A percentile compares a stretch with the other conserved stretches of the same genome.
Conservation (phyloP, 2,329 filamentous ascomycete genomes). For the Stagonosporopsis chrysanthemi region DNA sequence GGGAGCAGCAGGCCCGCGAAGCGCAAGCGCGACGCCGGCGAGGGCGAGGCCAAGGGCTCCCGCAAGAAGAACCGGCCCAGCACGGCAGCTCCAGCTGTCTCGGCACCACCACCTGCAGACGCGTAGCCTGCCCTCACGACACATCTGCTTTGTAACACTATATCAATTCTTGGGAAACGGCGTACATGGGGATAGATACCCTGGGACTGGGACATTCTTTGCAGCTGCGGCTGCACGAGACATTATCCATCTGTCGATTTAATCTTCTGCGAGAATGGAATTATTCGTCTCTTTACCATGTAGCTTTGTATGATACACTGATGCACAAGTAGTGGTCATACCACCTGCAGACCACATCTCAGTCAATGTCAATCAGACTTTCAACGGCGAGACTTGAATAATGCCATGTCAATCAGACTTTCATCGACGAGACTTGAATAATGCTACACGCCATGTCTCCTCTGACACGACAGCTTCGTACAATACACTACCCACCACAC, state of each 20-base stretch:
- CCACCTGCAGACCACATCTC: no score
- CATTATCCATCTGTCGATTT: not conserved
- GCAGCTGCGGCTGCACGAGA: not conserved
- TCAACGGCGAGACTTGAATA: no score
- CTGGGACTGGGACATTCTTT: conserved; percentile 19
- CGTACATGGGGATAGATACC: conserved; percentile 23
- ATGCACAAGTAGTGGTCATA: no score
- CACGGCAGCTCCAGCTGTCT: conserved; percentile 8
- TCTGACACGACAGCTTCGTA: no score
- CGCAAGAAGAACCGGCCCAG: conserved; percentile 47
- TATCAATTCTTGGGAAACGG: conserved; percentile 5
- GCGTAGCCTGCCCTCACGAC: not conserved
- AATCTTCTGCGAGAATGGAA: not conserved
- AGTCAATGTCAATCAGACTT: no score
- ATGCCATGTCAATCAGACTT: no score
- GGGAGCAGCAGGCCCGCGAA: conserved; percentile 53
- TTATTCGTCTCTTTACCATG: not conserved
- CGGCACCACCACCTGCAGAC: not conserved
- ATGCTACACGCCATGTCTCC: no score
- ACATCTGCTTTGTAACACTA: conserved; percentile 10
- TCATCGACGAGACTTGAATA: no score
- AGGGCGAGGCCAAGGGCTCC: conserved; percentile 35
- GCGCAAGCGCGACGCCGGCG: conserved; percentile 54
- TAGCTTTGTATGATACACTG: conserved; percentile 9
- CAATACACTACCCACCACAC: not conserved